Percentiles rank a stretch among this genome's conserved stretches.
phyloP scores from a whole-genome alignment of 495 filamentous ascomycete genomes.

The Aspergillus biplanus region DNA sequence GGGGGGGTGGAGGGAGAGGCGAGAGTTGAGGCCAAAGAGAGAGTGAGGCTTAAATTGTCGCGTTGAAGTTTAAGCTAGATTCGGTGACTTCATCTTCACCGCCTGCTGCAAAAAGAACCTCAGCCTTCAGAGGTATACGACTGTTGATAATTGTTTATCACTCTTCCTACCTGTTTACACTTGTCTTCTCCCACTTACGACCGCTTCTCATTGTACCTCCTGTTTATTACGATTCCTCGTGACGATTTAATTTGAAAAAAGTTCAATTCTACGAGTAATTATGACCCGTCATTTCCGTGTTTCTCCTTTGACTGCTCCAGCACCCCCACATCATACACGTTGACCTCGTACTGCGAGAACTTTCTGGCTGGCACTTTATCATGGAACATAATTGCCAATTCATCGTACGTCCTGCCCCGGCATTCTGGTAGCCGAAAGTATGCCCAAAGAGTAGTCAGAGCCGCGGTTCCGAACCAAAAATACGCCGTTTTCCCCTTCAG shows the following conservation, averaged over 20 bases:
- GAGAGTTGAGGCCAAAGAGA: not conserved
- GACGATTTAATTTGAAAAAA: too few species aligned
- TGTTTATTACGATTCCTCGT: too few species aligned
- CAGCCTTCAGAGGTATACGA: not conserved
- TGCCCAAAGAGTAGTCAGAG: slow-evolving; percentile 64
- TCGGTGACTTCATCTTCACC: not conserved
- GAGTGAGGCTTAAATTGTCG: not conserved
- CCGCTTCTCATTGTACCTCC: too few species aligned
- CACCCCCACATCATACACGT: slow-evolving; percentile 37
- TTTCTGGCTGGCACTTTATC: slow-evolving; percentile 60
- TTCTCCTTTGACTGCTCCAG: slow-evolving; percentile 26
- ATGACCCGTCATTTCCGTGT: not conserved
- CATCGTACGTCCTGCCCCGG: slow-evolving; percentile 64
- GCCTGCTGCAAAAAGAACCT: not conserved
- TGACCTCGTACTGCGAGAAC: slow-evolving; percentile 60
- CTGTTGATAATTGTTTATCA: too few species aligned
- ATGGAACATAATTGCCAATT: slow-evolving; percentile 69
- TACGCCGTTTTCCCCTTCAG: slow-evolving; percentile 69
- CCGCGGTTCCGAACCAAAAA: slow-evolving; percentile 69
- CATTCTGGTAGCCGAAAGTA: slow-evolving; percentile 74
- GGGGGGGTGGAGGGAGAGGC: not conserved
- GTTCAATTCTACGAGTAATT: too few species aligned
- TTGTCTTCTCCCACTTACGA: too few species aligned
- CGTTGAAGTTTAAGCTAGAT: not conserved
- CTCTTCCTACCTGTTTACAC: too few species aligned